Evolutionary conservation across 768 basidiomycete genomes (phyloP).

Genomic region (Collybiopsis confluens): DNA sequence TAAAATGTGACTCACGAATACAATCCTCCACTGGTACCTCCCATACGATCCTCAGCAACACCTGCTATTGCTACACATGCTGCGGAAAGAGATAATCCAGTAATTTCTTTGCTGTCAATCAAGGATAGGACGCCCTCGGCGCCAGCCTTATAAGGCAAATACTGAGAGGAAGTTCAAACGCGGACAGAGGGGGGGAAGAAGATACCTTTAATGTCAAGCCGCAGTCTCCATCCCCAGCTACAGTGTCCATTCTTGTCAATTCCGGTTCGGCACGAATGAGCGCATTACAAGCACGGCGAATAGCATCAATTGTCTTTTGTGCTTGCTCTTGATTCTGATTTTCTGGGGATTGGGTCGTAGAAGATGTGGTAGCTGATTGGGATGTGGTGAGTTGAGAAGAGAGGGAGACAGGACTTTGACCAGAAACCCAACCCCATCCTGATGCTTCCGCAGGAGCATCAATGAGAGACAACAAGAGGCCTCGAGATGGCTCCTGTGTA

Average conservation of each 20-base stretch:
- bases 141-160: constrained; percentile 45
- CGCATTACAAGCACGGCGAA: constrained; percentile 49
- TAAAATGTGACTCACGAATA: constrained; percentile 64
- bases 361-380: constrained; percentile 8
- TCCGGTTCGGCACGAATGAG: constrained; percentile 80
- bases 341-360: constrained; percentile 18
- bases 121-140: constrained; percentile 50
- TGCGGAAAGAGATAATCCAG: constrained; percentile 59
- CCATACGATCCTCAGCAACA: constrained; percentile 82
- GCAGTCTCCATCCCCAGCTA: constrained; percentile 85
- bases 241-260: constrained; percentile 86
- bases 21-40: constrained; percentile 85
- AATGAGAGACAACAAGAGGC: constrained; percentile 58
- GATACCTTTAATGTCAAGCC: constrained; percentile 48
- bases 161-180: background rate
- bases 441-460: constrained; percentile 67
- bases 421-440: constrained; percentile 82
- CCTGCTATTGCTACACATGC: constrained; percentile 67
- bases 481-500: constrained; percentile 33
- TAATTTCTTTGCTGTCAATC: constrained; percentile 50
- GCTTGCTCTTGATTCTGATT: constrained; percentile 47
- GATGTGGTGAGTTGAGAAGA: constrained; percentile 14
- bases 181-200: background rate
- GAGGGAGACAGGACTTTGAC: constrained; percentile 29
- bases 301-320: background rate